Base-by-base conservation (phyloP, 2,329 filamentous ascomycete species). In the Zasmidium cellare region DNA sequence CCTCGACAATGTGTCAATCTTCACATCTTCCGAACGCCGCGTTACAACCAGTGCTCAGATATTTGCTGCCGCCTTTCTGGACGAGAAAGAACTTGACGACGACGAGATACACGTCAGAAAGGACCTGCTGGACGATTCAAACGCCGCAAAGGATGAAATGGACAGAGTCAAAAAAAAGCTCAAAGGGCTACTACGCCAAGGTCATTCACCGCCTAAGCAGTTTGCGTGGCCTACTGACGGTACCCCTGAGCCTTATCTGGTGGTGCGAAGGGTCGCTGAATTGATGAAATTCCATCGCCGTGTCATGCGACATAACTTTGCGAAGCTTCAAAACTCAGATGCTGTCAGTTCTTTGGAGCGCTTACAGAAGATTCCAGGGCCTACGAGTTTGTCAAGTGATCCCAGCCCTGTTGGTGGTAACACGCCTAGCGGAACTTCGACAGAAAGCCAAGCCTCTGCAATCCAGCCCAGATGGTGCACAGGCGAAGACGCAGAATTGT, bases 121-220 rank as follows among this genome's bases (percentile, higher is more conserved):
- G 72, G 92, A 97, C 75, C 82, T 99, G 6, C 79, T 99, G 2
- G 94, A 99, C 72, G 94, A 99, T 72, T 97, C 92, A 0, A 99
- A 99, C 74, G 94, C 94, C 3, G 94, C 94, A 57, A 99, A 99
- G 74, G 94, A 99, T 72, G 92, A 96, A 70, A 99, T 97, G 90
- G 96, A 99, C 77, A 97, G 96, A 76, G 94, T 99, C 56, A 99
- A 99, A 82, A 99, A 99, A 84, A 97, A 96, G 85, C 83, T 99
- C 24, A 99, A 99, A 78, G 88, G 91, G 1, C 82, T 99, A 19
- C 77, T 99, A 57, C 87, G 94, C 25, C 90, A 96, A 74, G 94
- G 93, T n/a, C 91, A 92, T 61, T 90, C 94, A 70, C 90, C 93
- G 1, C 94, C 94, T 9, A 87, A 93, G 18, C 92, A 99, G 70